Percentiles rank a stretch among this genome's conserved stretches.
Evolutionary conservation across 2,329 filamentous ascomycete species (phyloP).

Genomic region (Sporothrix dimorphospora): DNA sequence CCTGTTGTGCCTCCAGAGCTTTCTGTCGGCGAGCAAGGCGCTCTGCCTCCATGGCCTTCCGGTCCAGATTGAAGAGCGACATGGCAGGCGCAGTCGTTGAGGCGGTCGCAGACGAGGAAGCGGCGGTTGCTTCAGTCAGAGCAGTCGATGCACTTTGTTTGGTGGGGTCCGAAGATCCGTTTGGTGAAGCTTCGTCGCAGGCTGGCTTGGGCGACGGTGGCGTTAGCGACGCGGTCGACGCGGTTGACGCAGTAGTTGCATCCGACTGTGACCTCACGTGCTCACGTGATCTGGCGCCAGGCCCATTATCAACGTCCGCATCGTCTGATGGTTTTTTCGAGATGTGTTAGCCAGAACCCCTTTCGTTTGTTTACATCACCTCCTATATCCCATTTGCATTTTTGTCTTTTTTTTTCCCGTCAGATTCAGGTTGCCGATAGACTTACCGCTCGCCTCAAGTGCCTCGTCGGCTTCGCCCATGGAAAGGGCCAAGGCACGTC

Average conservation of each 20-base stretch:
- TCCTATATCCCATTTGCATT: not conserved
- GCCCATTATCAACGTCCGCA: not conserved
- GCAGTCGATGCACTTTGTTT: not conserved
- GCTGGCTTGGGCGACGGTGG: conserved; percentile 22
- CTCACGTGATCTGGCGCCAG: conserved; percentile 7
- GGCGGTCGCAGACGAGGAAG: not conserved
- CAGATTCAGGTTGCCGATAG: not conserved
- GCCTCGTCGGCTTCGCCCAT: conserved; percentile 40
- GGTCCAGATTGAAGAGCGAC: conserved; percentile 63
- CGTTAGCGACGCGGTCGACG: conserved; percentile 24
- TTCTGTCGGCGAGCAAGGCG: conserved; percentile 72
- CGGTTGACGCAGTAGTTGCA: conserved; percentile 18
- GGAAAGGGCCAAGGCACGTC: conserved; percentile 63
- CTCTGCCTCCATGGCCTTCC: conserved; percentile 84
- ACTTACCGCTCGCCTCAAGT: not conserved
- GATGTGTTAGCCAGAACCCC: not conserved
- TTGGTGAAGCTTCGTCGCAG: not conserved
- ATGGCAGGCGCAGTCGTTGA: not conserved
- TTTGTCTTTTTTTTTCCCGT: not conserved
- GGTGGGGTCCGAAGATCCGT: not conserved
- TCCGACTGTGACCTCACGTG: conserved; percentile 5
- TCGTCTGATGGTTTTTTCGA: not conserved
- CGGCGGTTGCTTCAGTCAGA: too few relatives aligned
- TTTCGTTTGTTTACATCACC: not conserved
- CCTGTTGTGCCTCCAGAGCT: conserved; percentile 37